Base-by-base conservation (phyloP, 805 yeast genomes). In the Starmerella geochares region DNA sequence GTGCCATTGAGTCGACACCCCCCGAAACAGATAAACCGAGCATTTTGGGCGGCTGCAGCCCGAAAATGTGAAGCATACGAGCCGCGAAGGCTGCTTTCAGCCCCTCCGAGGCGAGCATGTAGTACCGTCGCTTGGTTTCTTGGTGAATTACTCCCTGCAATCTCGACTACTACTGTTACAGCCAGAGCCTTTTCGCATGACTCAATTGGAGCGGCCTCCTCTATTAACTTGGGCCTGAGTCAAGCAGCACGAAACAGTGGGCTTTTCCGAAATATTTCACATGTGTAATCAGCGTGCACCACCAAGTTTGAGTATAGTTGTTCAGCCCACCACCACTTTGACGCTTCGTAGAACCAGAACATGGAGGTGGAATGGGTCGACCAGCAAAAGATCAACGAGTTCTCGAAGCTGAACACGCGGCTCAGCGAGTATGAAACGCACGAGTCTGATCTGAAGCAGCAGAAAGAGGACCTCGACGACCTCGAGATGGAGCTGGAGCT, bases 401-500 rank as follows among this genome's bases (percentile, higher is more conserved):
- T 92, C 63, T 85, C 95, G 14, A 83, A 87, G 41, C 71, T 87
- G 54, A 85, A 87, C 52, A 71, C 80, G 56, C 78, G 81, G 53
- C 80, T 81, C 57, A 86, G 84, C 56, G 72, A 72, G 17, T 63
- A 80, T 13, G 70, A 73, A 28, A 73, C 67, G 17, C 73, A 73
- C 45, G 68, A 83, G 31, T 67, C 70, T 19, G 67, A 67, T 48
- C 69, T 73, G 53, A 70, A 73, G 57, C 75, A 77, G 53, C 95
- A 86, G 59, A 85, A 86, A 58, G 96, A 87, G 61, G 86, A 85
- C 60, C 68, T 90, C 27, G 95, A 86, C 58, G 97, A 90, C 62
- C 80, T 86, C 29, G 71, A 84, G 6, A 61, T 86, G 61, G 98
- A 90, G 62, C 72, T 90, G 37, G 97, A 90, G 65, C 74, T 92